Conservation (phyloP, 1,284 basidiomycete genomes). For the Cronartium quercuum region DNA sequence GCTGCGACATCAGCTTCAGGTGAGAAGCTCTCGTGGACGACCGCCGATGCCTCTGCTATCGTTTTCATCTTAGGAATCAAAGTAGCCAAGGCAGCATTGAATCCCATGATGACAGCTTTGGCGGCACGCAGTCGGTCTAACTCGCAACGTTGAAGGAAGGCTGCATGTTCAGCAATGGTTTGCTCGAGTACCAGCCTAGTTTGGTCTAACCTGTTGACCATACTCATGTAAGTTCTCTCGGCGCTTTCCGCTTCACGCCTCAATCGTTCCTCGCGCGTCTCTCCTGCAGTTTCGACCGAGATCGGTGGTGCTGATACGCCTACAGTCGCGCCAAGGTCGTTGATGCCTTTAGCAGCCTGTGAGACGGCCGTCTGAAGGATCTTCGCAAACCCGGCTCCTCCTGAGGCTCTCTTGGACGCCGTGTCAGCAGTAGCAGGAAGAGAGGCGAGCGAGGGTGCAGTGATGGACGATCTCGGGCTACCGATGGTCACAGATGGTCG, state of each 20-base stretch:
- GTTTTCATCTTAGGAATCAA: constrained; percentile 24
- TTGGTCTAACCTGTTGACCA: constrained; percentile 12
- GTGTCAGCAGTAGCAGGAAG: neutral
- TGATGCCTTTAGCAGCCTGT: constrained; percentile 37
- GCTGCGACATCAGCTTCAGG: constrained; percentile 23
- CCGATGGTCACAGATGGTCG: neutral
- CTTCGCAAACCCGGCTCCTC: neutral
- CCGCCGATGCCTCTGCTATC: constrained; percentile 1
- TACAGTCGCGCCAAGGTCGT: constrained; percentile 19
- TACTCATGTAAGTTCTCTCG: constrained; percentile 18
- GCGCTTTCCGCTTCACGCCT: constrained; percentile 24
- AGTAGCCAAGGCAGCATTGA: constrained; percentile 25
- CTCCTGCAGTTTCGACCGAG: constrained; percentile 10
- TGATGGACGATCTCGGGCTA: neutral
- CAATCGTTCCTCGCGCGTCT: constrained; percentile 16
- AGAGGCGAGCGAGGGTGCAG: neutral
- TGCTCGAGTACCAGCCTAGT: constrained; percentile 21
- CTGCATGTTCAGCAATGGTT: constrained; percentile 13
- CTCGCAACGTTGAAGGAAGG: constrained; percentile 28
- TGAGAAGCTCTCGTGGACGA: constrained; percentile 28
- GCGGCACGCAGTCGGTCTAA: constrained; percentile 26
- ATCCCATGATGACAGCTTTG: constrained; percentile 37
- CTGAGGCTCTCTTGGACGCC: neutral
- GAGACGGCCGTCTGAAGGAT: constrained; percentile 30
- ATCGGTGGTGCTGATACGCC: neutral